These are phyloP conservation scores for Aspergillus phoenicis DNA, from an alignment of 2,329 filamentous ascomycete species.

Conservation along the genomic window DNA sequence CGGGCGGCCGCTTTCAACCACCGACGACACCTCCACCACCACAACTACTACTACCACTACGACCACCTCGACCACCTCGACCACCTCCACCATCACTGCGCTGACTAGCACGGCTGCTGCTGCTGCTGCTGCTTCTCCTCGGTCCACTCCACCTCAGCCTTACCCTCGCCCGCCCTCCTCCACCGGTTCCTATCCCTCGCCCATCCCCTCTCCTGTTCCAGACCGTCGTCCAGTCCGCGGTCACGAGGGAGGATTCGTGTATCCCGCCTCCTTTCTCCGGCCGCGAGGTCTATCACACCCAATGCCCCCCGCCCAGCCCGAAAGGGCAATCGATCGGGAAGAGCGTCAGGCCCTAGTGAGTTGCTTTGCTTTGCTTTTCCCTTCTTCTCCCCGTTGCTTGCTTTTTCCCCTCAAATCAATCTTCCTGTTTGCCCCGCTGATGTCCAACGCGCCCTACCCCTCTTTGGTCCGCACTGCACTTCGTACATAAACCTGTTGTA, in stretches of 20 bases:
- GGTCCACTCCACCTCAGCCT: slow-evolving; percentile 3
- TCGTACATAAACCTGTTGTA: slow-evolving; percentile 7
- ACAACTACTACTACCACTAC: slow-evolving; percentile 9
- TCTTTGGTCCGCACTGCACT: slow-evolving; percentile 11
- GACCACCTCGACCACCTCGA: neutral
- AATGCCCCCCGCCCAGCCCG: slow-evolving; percentile 44
- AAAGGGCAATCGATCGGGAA: slow-evolving; percentile 52
- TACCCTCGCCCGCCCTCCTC: neutral
- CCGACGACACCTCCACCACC: slow-evolving; percentile 14
- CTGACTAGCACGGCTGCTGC: slow-evolving; percentile 16
- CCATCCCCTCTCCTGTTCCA: slow-evolving; percentile 15
- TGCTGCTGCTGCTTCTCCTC: slow-evolving; percentile 15
- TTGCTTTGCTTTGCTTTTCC: slow-evolving; percentile 15
- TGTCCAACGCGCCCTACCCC: slow-evolving; percentile 10
- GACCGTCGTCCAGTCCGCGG: slow-evolving; percentile 24
- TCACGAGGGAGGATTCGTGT: slow-evolving; percentile 52
- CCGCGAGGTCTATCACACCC: slow-evolving; percentile 42
- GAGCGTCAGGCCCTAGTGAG: slow-evolving; percentile 54
- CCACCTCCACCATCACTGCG: slow-evolving; percentile 10
- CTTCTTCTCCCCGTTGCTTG: slow-evolving; percentile 6
- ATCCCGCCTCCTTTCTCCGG: slow-evolving; percentile 52
- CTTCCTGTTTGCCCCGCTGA: slow-evolving; percentile 16
- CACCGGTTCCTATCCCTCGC: neutral
- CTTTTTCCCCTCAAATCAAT: slow-evolving; percentile 2
- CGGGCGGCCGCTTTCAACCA: slow-evolving; percentile 22